These are phyloP conservation scores for Xylaria sp. DNA, from an alignment of 2,329 filamentous ascomycete genomes.

Conservation along the genomic window DNA sequence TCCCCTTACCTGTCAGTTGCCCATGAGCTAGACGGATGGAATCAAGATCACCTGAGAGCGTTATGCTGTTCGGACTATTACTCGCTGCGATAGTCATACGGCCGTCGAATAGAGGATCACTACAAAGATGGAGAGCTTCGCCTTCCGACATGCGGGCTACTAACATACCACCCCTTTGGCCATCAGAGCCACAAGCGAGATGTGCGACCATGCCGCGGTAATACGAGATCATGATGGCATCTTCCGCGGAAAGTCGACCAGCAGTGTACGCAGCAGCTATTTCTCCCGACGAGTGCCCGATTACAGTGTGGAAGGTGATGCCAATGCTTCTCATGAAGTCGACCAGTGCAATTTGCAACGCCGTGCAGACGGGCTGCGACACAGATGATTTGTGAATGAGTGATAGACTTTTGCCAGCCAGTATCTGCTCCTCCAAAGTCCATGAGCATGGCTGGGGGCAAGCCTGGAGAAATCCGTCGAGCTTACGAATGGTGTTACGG, in stretches of 20 bases:
- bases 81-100: conserved; percentile 45
- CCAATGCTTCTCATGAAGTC: conserved; percentile 47
- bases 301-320: conserved; percentile 47
- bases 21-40: conserved; percentile 38
- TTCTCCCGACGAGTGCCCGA: conserved; percentile 48
- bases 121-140: conserved; percentile 44
- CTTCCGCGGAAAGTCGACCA: conserved; percentile 42
- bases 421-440: conserved; percentile 51
- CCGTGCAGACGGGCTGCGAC: conserved; percentile 64
- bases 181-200: conserved; percentile 39
- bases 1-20: conserved; percentile 37
- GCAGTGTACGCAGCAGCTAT: conserved; percentile 50
- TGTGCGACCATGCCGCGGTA: conserved; percentile 46
- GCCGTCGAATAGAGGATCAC: conserved; percentile 36
- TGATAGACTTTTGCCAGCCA: conserved; percentile 44
- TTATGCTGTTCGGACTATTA: conserved; percentile 45
- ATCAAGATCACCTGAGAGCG: conserved; percentile 47
- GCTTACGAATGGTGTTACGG: conserved; percentile 47
- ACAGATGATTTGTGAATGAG: conserved; percentile 53
- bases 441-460: conserved; percentile 45
- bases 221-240: conserved; percentile 48
- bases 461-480: conserved; percentile 47
- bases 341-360: conserved; percentile 61
- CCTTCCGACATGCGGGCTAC: conserved; percentile 43
- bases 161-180: conserved; percentile 47